These are phyloP conservation scores for Kalanchoe fedtschenkoi DNA, from an alignment of 164 flowering plant species.

Conservation along the genomic window DNA sequence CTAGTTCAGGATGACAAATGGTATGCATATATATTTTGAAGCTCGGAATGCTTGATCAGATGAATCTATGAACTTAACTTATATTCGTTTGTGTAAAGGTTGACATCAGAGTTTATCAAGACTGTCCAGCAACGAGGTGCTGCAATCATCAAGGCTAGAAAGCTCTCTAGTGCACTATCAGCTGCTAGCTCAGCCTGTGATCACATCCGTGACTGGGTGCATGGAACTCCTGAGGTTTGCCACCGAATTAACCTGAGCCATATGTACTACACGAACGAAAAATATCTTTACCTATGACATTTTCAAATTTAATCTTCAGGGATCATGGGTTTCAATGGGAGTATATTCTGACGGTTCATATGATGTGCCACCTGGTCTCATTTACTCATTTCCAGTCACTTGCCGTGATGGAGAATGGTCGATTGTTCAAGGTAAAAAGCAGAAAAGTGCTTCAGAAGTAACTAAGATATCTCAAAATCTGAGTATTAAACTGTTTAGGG, in stretches of 20 bases:
- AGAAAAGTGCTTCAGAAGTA: background rate
- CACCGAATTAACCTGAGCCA: background rate
- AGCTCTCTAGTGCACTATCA: slow-evolving; percentile 94
- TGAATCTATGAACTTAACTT: background rate
- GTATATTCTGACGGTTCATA: slow-evolving; percentile 98
- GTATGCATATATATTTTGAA: slow-evolving; percentile 20
- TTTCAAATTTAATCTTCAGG: slow-evolving; percentile 29
- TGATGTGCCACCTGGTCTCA: slow-evolving; percentile 86
- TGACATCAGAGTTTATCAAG: slow-evolving; percentile 72
- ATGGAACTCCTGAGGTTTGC: slow-evolving; percentile 91
- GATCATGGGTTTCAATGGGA: slow-evolving; percentile 99
- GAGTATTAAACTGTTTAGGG: background rate
- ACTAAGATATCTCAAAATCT: background rate
- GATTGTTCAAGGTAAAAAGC: slow-evolving; percentile 68
- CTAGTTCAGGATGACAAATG: slow-evolving; percentile 81
- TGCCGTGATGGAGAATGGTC: slow-evolving; percentile 83
- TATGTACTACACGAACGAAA: background rate
- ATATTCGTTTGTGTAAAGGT: slow-evolving; percentile 30
- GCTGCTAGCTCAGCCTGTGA: slow-evolving; percentile 99
- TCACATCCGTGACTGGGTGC: slow-evolving; percentile 97
- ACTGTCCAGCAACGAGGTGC: slow-evolving; percentile 99
- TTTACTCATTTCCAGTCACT: slow-evolving; percentile 95
- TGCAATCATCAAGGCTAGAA: slow-evolving; percentile 94
- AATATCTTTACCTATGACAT: background rate
- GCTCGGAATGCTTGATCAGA: background rate